These are phyloP conservation scores for Apodospora peruviana DNA, from an alignment of 495 filamentous ascomycete species.

Conservation along the genomic window DNA sequence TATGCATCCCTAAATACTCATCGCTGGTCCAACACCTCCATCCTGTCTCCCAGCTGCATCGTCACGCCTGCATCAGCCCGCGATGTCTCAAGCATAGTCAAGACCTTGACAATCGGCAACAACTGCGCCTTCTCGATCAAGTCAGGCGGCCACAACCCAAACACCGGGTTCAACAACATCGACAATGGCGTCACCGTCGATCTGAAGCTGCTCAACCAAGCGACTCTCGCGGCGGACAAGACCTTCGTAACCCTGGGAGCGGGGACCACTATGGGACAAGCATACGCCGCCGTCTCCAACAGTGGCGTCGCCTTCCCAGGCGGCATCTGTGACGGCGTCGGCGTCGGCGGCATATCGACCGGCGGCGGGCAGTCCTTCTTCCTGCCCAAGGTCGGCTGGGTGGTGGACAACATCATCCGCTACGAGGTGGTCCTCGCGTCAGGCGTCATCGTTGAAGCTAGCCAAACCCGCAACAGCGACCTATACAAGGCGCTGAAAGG, in stretches of 20 bases:
- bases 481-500: not conserved
- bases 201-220: not conserved
- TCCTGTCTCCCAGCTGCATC: not conserved
- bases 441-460: not conserved
- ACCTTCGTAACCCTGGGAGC: not conserved
- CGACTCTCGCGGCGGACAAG: not conserved
- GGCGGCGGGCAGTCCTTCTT: not conserved
- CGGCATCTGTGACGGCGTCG: not conserved
- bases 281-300: not conserved
- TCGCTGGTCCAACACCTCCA: not conserved
- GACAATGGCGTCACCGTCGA: not conserved
- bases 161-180: not conserved
- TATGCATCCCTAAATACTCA: not conserved
- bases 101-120: not conserved
- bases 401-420: not conserved
- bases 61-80: not conserved
- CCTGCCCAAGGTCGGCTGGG: not conserved
- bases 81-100: not conserved
- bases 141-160: not conserved
- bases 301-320: not conserved
- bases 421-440: not conserved
- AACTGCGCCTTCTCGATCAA: not conserved
- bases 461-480: not conserved
- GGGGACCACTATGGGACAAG: not conserved
- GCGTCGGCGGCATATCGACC: not conserved